These are phyloP conservation scores for Quercus mongolica DNA, from an alignment of 306 rosid genomes.

Conservation along the genomic window DNA sequence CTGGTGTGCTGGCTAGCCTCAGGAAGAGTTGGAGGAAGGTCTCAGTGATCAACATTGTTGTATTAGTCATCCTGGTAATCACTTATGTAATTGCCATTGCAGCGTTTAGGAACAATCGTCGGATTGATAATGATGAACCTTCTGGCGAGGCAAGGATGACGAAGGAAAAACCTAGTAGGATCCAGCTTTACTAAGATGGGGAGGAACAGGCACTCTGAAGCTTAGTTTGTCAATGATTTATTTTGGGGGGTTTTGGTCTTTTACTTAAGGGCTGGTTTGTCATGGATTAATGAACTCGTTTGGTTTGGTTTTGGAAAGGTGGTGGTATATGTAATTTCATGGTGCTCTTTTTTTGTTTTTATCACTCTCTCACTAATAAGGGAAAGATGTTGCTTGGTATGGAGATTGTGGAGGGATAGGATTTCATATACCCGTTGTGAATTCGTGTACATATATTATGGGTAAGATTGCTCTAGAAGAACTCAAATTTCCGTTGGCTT, in stretches of 20 bases:
- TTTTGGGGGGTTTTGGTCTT: not conserved
- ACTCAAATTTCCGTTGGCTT: not conserved
- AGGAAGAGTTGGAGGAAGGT: constrained; percentile 93
- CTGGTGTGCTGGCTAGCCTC: constrained; percentile 83
- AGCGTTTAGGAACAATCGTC: constrained; percentile 74
- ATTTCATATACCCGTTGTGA: not conserved
- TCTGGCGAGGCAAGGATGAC: constrained; percentile 79
- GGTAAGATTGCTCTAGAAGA: not conserved
- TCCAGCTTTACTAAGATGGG: constrained; percentile 34
- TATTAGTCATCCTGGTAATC: constrained; percentile 64
- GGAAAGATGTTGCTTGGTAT: not conserved
- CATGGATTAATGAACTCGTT: not conserved
- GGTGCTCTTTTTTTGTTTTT: not conserved
- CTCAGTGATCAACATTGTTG: constrained; percentile 77
- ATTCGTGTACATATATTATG: not conserved
- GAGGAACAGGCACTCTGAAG: not conserved
- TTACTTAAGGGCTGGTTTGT: constrained; percentile 2
- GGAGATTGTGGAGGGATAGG: not conserved
- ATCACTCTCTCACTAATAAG: not conserved
- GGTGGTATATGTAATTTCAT: not conserved
- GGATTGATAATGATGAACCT: constrained; percentile 78
- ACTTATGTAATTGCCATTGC: constrained; percentile 66
- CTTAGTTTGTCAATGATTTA: constrained; percentile 8
- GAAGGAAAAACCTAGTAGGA: constrained; percentile 58
- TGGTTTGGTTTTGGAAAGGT: not conserved